Percentiles rank a stretch among this genome's conserved stretches.
Conservation (phyloP, 345 rosid species). For the Theobroma cacao region DNA sequence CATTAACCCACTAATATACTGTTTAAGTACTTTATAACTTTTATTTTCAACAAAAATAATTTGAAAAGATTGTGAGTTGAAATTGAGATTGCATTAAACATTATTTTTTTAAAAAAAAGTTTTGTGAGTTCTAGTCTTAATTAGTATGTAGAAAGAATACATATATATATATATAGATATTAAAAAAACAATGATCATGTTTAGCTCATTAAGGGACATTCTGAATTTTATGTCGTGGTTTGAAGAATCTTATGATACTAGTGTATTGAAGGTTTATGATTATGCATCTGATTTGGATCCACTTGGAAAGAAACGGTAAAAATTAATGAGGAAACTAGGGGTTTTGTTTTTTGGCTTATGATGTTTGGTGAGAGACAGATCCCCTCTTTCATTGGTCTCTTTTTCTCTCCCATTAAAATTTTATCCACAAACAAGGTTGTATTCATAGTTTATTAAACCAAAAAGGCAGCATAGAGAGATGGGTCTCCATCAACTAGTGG, state of each 20-base stretch:
- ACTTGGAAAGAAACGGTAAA: neutral
- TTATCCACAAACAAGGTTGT: neutral
- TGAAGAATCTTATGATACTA: neutral
- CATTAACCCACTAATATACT: neutral
- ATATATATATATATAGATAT: neutral
- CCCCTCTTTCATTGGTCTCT: neutral
- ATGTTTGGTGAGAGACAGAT: neutral
- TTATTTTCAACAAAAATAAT: neutral
- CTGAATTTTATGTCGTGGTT: neutral
- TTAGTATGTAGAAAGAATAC: neutral
- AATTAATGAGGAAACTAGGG: neutral
- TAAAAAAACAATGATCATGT: neutral
- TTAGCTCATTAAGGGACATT: neutral
- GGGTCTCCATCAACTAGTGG: slow-evolving; percentile 48
- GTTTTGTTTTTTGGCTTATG: neutral
- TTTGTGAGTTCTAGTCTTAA: neutral
- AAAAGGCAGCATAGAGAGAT: slow-evolving; percentile 7
- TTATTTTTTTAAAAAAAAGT: neutral
- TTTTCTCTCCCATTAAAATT: neutral
- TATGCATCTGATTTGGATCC: neutral
- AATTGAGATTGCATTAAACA: neutral
- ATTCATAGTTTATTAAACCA: neutral
- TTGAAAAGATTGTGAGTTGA: neutral
- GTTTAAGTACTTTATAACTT: too few relatives aligned
- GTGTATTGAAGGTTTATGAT: neutral